Conservation (phyloP, 805 yeast genomes). For the Ogataea trehalophila region DNA sequence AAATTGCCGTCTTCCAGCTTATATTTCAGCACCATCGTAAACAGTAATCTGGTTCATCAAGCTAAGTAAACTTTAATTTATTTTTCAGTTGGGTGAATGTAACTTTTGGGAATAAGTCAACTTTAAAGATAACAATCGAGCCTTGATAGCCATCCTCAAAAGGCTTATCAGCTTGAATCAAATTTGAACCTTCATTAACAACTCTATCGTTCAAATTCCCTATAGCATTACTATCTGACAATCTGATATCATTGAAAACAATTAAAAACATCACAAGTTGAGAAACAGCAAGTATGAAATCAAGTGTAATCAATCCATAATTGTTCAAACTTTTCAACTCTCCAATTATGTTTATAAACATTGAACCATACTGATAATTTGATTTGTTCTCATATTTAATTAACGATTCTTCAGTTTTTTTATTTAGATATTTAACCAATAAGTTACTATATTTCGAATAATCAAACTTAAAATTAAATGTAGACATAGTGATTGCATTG, state of each 20-base stretch:
- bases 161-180: not conserved
- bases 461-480: not conserved
- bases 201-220: not conserved
- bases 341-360: conserved; percentile 27
- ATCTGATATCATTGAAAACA: conserved; percentile 5
- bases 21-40: not conserved
- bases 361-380: conserved; percentile 16
- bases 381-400: conserved; percentile 11
- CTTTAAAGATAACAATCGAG: conserved; percentile 8
- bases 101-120: conserved; percentile 14
- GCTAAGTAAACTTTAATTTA: not conserved
- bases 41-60: not conserved
- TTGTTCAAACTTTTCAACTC: conserved; percentile 12
- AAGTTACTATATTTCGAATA: not conserved
- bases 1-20: not conserved
- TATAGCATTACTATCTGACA: not conserved
- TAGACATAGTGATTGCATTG: not conserved
- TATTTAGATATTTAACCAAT: conserved; percentile 9
- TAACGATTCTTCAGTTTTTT: conserved; percentile 10
- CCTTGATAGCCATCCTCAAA: conserved; percentile 16
- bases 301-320: conserved; percentile 15
- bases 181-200: not conserved
- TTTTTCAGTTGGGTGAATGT: not conserved
- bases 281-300: conserved; percentile 14
- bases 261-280: conserved; percentile 16